These are phyloP conservation scores for Stephania cephalantha DNA, from an alignment of 164 flowering plant genomes.

Conservation along the genomic window DNA sequence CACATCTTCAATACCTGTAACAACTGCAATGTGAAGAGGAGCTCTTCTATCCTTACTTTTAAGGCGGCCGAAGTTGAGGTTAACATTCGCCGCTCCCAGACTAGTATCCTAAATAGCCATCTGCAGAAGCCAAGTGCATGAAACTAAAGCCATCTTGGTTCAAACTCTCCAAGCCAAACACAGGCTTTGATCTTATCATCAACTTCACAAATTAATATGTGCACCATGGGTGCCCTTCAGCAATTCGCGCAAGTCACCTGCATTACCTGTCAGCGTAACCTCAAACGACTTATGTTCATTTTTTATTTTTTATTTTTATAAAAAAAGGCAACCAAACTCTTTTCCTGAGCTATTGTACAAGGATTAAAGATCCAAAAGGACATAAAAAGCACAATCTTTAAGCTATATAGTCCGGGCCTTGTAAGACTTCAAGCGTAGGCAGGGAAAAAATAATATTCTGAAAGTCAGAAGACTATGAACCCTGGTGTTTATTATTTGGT, in stretches of 20 bases:
- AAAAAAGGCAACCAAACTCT: background rate
- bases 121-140: conserved; percentile 24
- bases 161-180: conserved; percentile 22
- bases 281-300: background rate
- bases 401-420: too few species aligned
- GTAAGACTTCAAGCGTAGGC: too few species aligned
- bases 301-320: too few species aligned
- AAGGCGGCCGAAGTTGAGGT: background rate
- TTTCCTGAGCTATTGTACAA: background rate
- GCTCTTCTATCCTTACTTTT: too few species aligned
- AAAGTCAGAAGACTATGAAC: too few species aligned
- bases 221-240: conserved; percentile 19
- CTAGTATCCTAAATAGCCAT: conserved; percentile 5
- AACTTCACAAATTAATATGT: conserved; percentile 15
- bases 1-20: too few species aligned
- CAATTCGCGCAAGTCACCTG: background rate
- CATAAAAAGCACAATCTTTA: too few species aligned
- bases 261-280: background rate
- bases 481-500: too few species aligned
- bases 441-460: too few species aligned
- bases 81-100: conserved; percentile 7
- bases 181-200: conserved; percentile 20
- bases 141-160: conserved; percentile 33
- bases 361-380: too few species aligned
- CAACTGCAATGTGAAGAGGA: too few species aligned